Evolutionary conservation across 306 rosid species (phyloP).

Genomic region (Betula pendula): DNA sequence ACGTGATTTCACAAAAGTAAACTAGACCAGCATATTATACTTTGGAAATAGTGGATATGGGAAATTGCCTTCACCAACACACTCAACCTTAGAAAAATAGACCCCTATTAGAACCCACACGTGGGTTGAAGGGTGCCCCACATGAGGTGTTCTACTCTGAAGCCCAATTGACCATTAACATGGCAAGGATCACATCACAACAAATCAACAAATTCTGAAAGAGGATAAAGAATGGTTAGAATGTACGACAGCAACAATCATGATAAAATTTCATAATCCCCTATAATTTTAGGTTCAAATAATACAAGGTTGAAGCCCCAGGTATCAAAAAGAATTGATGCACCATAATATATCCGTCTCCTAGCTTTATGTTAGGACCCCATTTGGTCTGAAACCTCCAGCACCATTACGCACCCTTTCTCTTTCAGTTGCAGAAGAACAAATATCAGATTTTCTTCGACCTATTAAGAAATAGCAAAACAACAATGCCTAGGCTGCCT

Average conservation of each 20-base stretch:
- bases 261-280: constrained; percentile 34
- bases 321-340: constrained; percentile 37
- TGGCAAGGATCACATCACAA: constrained; percentile 29
- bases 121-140: constrained; percentile 16
- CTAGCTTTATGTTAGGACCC: constrained; percentile 20
- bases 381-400: constrained; percentile 15
- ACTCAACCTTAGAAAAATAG: constrained; percentile 13
- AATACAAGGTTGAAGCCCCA: constrained; percentile 43
- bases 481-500: constrained; percentile 1
- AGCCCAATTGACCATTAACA: constrained; percentile 21
- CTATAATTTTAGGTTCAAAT: constrained; percentile 32
- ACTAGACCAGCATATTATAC: not conserved
- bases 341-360: constrained; percentile 21
- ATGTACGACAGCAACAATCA: constrained; percentile 16
- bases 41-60: constrained; percentile 13
- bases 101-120: constrained; percentile 11
- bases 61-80: constrained; percentile 19
- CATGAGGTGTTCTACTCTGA: constrained; percentile 21
- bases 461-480: constrained; percentile 5
- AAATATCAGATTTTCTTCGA: constrained; percentile 7
- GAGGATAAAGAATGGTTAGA: constrained; percentile 43
- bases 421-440: constrained; percentile 20
- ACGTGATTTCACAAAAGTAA: constrained; percentile 14
- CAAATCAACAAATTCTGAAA: constrained; percentile 34
- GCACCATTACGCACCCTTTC: constrained; percentile 6